Evolutionary conservation across 495 filamentous ascomycete genomes (phyloP), one percentile per base, ranked within the genome.

Genomic region (Aspergillus sparsus): DNA sequence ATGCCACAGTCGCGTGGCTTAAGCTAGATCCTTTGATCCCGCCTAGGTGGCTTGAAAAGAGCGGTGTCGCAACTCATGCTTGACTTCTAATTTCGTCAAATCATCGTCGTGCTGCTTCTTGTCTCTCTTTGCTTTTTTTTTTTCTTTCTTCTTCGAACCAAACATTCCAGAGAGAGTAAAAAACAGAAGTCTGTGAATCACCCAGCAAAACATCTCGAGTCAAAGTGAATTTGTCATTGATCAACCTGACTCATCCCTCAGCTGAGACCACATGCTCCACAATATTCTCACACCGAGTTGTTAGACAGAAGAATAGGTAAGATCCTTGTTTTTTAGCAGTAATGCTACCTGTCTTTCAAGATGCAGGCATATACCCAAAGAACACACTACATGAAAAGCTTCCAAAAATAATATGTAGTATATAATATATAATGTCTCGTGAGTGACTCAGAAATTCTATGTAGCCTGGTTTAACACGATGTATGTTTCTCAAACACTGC

Each of bases 11-110:
- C 42, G 18, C 16, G 44, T n/a, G 27, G 44, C 44, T 47, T 47
- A 21, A 47, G 44, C 44, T 21, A 21, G 34, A 34, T 13, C 21
- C 21, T 32, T 8, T 12, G 10, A 9, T 2, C 15, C 21, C 32
- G 49, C 49, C 11, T 0, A 8, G 7, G 27, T 39, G 27, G 46
- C 37, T 57, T 53, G 16, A 33, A 62, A 62, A 57, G 54, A 62
- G 60, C 60, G 60, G 60, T 62, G 59, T 62, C 53, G 59, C 27
- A 35, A 42, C n/a, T 16, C 42, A 27, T 49, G 58, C 16, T 56
- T 16, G 21, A 27, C 21, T 27, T 27, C 21, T 1, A 27, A 1
- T 27, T 27, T 27, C 21, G 21, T 27, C 21, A 27, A 27, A 27
- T 27, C 21, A 27, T 27, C 21, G 21, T 27, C 3, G 21, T 27